Conservation (phyloP, 805 yeast genomes). For the Metschnikowia noctiluminum region DNA sequence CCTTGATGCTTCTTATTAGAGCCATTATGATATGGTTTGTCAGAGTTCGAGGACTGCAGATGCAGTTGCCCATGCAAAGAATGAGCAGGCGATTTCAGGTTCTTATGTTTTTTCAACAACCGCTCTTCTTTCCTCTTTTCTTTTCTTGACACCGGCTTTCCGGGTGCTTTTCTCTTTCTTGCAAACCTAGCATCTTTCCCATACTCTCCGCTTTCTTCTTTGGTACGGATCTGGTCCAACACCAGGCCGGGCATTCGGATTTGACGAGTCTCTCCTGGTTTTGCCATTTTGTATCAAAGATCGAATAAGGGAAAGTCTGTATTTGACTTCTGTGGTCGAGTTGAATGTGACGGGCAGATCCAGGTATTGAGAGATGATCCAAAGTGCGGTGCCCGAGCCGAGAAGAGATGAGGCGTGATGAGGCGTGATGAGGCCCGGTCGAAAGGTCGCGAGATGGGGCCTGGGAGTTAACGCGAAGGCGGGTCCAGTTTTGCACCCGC, state of each 20-base stretch:
- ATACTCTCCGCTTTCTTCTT: constrained; percentile 42
- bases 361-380: too few relatives aligned
- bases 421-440: too few relatives aligned
- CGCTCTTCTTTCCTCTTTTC: constrained; percentile 36
- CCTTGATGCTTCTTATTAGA: neutral
- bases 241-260: constrained; percentile 54
- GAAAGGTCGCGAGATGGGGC: too few relatives aligned
- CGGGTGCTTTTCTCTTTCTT: constrained; percentile 24
- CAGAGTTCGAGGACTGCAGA: neutral
- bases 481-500: too few relatives aligned
- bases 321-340: too few relatives aligned
- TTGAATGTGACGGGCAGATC: too few relatives aligned
- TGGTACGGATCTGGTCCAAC: constrained; percentile 47
- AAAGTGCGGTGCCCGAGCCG: too few relatives aligned
- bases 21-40: neutral
- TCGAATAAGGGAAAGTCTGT: neutral
- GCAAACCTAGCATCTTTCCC: constrained; percentile 31
- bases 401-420: too few relatives aligned
- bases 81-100: neutral
- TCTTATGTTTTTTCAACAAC: constrained; percentile 29
- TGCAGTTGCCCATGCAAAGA: neutral
- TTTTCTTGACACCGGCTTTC: constrained; percentile 27
- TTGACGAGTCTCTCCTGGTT: constrained; percentile 31
- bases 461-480: too few relatives aligned
- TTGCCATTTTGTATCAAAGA: neutral